Conservation (phyloP, 306 rosid genomes). For the Quercus glauca region DNA sequence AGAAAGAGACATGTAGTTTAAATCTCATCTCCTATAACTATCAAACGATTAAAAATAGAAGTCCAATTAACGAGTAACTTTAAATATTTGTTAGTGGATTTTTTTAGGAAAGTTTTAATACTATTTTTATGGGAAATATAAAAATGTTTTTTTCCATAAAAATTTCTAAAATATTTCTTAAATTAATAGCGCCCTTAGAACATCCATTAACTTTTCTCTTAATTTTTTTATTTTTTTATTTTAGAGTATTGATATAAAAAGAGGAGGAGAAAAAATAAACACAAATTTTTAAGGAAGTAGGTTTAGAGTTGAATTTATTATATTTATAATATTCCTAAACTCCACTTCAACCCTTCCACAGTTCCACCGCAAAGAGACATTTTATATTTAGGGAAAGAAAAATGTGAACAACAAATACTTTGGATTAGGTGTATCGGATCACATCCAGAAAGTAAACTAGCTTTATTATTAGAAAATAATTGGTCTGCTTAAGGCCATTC, state of each 20-base stretch:
- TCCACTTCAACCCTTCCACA: slow-evolving; percentile 2
- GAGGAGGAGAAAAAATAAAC: not conserved
- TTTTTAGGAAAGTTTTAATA: too few relatives aligned
- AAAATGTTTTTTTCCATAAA: too few relatives aligned
- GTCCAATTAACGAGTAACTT: too few relatives aligned
- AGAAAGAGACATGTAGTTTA: too few relatives aligned
- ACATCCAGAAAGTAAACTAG: slow-evolving; percentile 14
- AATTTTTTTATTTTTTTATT: not conserved
- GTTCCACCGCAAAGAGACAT: slow-evolving; percentile 21
- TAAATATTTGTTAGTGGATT: too few relatives aligned
- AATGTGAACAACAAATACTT: slow-evolving; percentile 9
- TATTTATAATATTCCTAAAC: not conserved
- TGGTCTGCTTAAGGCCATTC: slow-evolving; percentile 20
- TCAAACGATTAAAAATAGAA: too few relatives aligned
- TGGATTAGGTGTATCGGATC: slow-evolving; percentile 52
- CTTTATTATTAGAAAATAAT: slow-evolving; percentile 1
- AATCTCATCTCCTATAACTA: too few relatives aligned
- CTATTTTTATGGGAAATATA: too few relatives aligned
- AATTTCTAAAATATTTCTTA: too few relatives aligned
- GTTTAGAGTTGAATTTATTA: not conserved
- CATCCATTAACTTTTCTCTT: too few relatives aligned
- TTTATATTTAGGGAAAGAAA: not conserved
- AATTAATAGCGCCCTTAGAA: too few relatives aligned
- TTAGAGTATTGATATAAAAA: not conserved
- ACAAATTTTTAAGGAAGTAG: not conserved